phyloP scores from a whole-genome alignment of 179 eudicot genomes.

The Carnegiea gigantea region DNA sequence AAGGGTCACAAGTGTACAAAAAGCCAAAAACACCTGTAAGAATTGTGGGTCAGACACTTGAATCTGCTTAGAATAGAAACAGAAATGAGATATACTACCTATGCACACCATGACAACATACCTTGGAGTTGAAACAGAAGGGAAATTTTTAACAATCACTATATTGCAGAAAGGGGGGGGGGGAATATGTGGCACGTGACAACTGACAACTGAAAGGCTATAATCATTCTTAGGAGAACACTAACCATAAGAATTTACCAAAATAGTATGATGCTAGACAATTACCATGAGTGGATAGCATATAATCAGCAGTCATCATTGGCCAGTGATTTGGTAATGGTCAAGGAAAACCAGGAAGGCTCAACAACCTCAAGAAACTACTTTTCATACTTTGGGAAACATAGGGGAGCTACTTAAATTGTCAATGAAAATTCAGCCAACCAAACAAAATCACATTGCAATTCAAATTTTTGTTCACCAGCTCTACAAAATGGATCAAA shows the following conservation, averaged over 20 bases:
- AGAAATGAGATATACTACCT: neutral
- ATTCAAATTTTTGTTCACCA: too few species aligned
- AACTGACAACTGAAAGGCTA: neutral
- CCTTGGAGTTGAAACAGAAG: neutral
- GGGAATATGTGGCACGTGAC: neutral
- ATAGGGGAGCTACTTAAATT: too few species aligned
- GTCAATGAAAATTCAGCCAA: neutral
- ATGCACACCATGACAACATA: neutral
- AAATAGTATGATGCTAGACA: neutral
- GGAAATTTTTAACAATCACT: neutral
- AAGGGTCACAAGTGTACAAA: conserved; percentile 87
- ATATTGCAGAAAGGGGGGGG: neutral
- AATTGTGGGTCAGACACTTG: conserved; percentile 11
- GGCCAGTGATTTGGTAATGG: neutral
- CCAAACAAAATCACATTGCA: neutral
- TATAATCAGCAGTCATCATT: neutral
- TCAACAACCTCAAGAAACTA: neutral
- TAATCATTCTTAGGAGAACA: neutral
- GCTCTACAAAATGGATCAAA: too few species aligned
- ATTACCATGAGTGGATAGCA: too few species aligned
- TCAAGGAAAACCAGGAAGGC: neutral
- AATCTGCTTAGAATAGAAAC: conserved; percentile 8
- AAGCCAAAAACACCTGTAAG: conserved; percentile 63
- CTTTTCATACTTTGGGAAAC: neutral
- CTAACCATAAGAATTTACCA: neutral